These are phyloP conservation scores for Trifolium dubium DNA, from an alignment of 306 rosid species.

Conservation along the genomic window DNA sequence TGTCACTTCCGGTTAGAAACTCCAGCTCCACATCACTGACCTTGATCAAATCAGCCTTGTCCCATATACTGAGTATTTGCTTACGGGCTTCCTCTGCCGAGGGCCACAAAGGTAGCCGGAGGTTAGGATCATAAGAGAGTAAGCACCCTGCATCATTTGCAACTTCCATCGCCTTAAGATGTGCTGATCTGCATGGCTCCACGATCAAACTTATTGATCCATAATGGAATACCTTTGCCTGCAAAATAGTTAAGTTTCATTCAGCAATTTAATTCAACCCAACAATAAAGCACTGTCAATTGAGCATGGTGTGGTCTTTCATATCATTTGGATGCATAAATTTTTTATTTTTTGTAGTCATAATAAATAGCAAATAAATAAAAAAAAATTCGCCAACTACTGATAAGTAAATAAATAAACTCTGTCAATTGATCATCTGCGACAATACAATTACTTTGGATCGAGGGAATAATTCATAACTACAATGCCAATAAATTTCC, in stretches of 20 bases:
- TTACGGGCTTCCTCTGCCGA: constrained; percentile 74
- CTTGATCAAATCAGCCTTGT: constrained; percentile 85
- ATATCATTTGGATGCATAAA: too few species aligned
- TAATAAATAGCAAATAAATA: too few species aligned
- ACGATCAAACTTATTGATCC: constrained; percentile 97
- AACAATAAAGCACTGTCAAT: too few species aligned
- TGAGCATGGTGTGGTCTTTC: too few species aligned
- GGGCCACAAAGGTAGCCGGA: constrained; percentile 80
- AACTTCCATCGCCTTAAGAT: constrained; percentile 83
- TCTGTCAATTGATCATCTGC: too few species aligned
- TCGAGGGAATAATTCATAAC: background rate
- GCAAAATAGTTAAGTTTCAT: too few species aligned
- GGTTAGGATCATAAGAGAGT: constrained; percentile 91
- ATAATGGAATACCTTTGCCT: constrained; percentile 85
- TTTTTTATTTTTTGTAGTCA: too few species aligned
- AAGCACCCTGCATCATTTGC: constrained; percentile 88
- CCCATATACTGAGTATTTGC: constrained; percentile 93
- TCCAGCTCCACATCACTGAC: constrained; percentile 87
- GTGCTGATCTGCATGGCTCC: constrained; percentile 98
- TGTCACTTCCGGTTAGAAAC: constrained; percentile 75
- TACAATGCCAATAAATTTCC: background rate
- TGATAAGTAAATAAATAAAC: too few species aligned
- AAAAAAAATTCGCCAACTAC: too few species aligned
- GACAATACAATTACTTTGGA: too few species aligned
- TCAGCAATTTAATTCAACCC: too few species aligned